Percentiles rank a stretch among this genome's conserved stretches.
These are phyloP conservation scores for Prosopis cineraria DNA, from an alignment of 306 rosid species.

Conservation along the genomic window DNA sequence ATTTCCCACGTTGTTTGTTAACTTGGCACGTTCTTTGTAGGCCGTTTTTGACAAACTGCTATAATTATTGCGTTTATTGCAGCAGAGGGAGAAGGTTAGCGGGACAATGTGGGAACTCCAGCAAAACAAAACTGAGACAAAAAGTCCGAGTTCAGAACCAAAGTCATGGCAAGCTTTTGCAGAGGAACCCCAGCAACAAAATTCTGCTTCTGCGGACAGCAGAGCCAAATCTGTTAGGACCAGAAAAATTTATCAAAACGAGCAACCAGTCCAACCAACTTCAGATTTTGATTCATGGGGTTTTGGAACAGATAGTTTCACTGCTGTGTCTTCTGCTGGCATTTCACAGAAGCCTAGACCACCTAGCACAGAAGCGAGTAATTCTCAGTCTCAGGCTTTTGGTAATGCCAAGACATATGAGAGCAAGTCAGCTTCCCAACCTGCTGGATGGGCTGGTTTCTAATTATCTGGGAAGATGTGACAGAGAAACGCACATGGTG, in stretches of 20 bases:
- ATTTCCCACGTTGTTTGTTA: slow-evolving; percentile 6
- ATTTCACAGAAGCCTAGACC: slow-evolving; percentile 55
- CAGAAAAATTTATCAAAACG: slow-evolving; percentile 59
- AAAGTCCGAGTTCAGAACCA: slow-evolving; percentile 57
- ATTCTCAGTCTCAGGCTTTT: slow-evolving; percentile 51
- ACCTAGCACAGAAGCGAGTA: slow-evolving; percentile 46
- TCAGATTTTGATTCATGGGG: slow-evolving; percentile 78
- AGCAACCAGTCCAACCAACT: slow-evolving; percentile 47
- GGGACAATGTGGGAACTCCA: slow-evolving; percentile 47
- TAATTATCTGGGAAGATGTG: slow-evolving; percentile 37
- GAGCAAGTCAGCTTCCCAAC: slow-evolving; percentile 69
- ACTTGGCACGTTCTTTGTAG: slow-evolving; percentile 7
- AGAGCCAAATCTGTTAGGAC: slow-evolving; percentile 71
- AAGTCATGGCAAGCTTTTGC: slow-evolving; percentile 84
- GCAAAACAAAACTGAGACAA: slow-evolving; percentile 56
- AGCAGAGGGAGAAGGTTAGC: slow-evolving; percentile 36
- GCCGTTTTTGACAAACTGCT: slow-evolving; percentile 13
- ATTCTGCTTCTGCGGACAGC: slow-evolving; percentile 47
- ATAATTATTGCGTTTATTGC: neutral
- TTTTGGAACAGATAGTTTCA: slow-evolving; percentile 72
- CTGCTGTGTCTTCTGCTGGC: slow-evolving; percentile 59
- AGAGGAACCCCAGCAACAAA: slow-evolving; percentile 55
- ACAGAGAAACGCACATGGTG: slow-evolving; percentile 26
- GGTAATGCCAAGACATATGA: slow-evolving; percentile 54
- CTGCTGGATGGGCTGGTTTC: slow-evolving; percentile 99